These are phyloP conservation scores for Taiozyma sp. DNA, from an alignment of 1,139 yeast species.

Conservation along the genomic window DNA sequence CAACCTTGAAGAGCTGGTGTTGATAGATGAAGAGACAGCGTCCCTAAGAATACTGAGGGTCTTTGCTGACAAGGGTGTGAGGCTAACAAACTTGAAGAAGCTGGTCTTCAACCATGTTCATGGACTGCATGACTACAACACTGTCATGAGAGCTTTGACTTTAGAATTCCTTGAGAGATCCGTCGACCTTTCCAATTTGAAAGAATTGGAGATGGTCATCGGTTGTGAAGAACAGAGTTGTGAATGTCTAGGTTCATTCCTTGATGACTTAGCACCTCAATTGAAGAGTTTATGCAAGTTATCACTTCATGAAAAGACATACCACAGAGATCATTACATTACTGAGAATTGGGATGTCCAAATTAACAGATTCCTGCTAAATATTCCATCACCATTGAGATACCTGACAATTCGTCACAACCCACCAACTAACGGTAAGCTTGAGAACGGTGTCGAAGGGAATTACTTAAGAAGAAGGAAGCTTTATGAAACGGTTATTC, in stretches of 20 bases:
- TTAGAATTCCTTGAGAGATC: slow-evolving; percentile 23
- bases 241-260: slow-evolving; percentile 38
- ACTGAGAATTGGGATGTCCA: slow-evolving; percentile 54
- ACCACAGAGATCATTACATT: slow-evolving; percentile 40
- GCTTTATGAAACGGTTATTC: slow-evolving; percentile 43
- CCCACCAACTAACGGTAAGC: slow-evolving; percentile 42
- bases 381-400: slow-evolving; percentile 31
- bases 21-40: slow-evolving; percentile 31
- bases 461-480: slow-evolving; percentile 55
- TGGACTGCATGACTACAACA: slow-evolving; percentile 32
- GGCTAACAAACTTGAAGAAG: slow-evolving; percentile 20
- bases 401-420: slow-evolving; percentile 44
- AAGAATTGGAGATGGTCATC: slow-evolving; percentile 34
- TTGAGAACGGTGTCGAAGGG: slow-evolving; percentile 63
- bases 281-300: slow-evolving; percentile 31
- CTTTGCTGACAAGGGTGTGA: slow-evolving; percentile 20
- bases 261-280: slow-evolving; percentile 27
- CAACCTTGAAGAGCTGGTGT: slow-evolving; percentile 5
- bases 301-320: slow-evolving; percentile 42
- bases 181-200: slow-evolving; percentile 27
- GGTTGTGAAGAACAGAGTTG: slow-evolving; percentile 43
- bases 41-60: slow-evolving; percentile 29
- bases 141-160: slow-evolving; percentile 26
- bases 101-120: slow-evolving; percentile 37
- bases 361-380: slow-evolving; percentile 38